A percentile compares a stretch with the other conserved stretches of the same genome.
Evolutionary conservation across 2,329 filamentous ascomycete genomes (phyloP).

Genomic region (Colletotrichum musicola): DNA sequence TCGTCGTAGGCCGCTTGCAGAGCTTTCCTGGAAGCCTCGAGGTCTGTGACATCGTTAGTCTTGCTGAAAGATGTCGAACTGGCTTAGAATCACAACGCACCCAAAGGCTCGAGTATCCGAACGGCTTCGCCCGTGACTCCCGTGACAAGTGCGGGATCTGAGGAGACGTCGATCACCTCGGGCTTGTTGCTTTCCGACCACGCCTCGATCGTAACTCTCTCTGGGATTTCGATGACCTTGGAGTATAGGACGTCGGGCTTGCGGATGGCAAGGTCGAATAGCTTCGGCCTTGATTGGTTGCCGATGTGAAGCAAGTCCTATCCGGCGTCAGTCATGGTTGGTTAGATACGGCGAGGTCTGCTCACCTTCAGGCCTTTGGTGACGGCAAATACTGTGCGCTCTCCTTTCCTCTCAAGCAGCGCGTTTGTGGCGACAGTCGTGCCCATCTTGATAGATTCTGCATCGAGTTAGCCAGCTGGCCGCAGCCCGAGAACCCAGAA

Average conservation of each 20-base stretch:
- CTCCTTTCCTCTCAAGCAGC: constrained; percentile 79
- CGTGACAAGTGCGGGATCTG: constrained; percentile 52
- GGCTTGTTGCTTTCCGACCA: constrained; percentile 37
- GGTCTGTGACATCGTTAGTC: constrained; percentile 46
- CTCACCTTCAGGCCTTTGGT: constrained; percentile 65
- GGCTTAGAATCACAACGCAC: neutral
- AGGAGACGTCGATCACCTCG: constrained; percentile 23
- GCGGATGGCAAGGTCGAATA: constrained; percentile 79
- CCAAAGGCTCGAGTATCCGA: constrained; percentile 71
- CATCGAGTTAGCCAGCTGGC: neutral
- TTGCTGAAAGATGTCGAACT: fast-evolving
- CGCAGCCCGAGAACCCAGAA: fast-evolving
- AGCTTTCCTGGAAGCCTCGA: constrained; percentile 64
- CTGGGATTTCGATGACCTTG: constrained; percentile 78
- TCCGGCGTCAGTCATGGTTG: constrained; percentile 55
- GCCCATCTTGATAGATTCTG: constrained; percentile 80
- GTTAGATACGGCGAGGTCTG: fast-evolving
- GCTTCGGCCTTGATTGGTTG: constrained; percentile 78
- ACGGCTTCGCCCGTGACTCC: constrained; percentile 78
- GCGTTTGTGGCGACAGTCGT: constrained; percentile 85
- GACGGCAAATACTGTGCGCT: constrained; percentile 74
- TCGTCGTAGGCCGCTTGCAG: constrained; percentile 71
- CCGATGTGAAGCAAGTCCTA: constrained; percentile 79
- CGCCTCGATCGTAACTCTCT: constrained; percentile 77
- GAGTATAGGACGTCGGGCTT: constrained; percentile 79